These are phyloP conservation scores for Saccharomyces hybrid DNA, from an alignment of 1,139 yeast genomes.

Conservation along the genomic window DNA sequence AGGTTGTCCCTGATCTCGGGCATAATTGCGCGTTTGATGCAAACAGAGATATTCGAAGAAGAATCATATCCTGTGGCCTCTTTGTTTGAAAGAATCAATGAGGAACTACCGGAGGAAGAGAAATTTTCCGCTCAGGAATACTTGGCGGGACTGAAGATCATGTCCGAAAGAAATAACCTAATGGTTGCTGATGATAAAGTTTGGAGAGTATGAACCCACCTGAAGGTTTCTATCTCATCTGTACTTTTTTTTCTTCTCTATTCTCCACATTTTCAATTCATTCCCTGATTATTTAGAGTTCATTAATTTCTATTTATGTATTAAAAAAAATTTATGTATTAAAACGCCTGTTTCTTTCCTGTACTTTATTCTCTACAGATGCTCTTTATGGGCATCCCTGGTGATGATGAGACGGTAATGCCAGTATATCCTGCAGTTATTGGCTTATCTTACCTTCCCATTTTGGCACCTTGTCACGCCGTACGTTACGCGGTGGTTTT, in stretches of 20 bases:
- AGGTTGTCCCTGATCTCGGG: conserved; percentile 42
- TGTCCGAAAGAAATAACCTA: conserved; percentile 51
- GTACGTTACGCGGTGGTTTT: not conserved
- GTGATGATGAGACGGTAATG: not conserved
- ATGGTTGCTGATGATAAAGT: conserved; percentile 57
- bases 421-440: not conserved
- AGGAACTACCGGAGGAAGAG: conserved; percentile 54
- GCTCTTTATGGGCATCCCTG: not conserved
- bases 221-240: not conserved
- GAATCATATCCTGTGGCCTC: conserved; percentile 43
- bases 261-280: conserved; percentile 8
- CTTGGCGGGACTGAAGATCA: conserved; percentile 42
- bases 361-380: not conserved
- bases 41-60: conserved; percentile 42
- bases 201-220: conserved; percentile 39
- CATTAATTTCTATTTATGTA: not conserved
- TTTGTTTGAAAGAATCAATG: conserved; percentile 43
- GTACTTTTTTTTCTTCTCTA: conserved; percentile 3
- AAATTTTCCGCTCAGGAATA: conserved; percentile 47
- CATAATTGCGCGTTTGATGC: conserved; percentile 41
- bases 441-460: not conserved
- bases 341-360: not conserved
- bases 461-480: not conserved
- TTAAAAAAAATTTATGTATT: not conserved
- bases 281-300: not conserved